These are phyloP conservation scores for Amanita brunnescens DNA, from an alignment of 768 basidiomycete genomes.

Conservation along the genomic window DNA sequence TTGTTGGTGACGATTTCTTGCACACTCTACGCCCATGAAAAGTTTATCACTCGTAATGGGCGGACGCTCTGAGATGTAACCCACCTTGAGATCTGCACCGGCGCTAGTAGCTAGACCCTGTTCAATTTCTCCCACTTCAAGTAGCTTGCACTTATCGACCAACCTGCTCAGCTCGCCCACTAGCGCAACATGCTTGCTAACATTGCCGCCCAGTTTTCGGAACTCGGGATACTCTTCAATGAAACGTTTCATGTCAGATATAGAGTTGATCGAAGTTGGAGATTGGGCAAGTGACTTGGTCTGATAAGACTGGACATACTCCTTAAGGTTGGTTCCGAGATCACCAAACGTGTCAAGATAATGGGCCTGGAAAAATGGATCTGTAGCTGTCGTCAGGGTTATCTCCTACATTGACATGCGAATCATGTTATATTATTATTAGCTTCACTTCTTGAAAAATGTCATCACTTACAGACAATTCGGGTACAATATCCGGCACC, in stretches of 20 bases:
- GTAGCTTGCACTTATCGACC: slow-evolving; percentile 75
- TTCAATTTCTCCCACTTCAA: slow-evolving; percentile 91
- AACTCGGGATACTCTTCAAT: slow-evolving; percentile 99
- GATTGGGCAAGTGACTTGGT: slow-evolving; percentile 69
- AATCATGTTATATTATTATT: no score
- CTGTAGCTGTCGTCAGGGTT: slow-evolving; percentile 82
- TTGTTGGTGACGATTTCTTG: slow-evolving; percentile 68
- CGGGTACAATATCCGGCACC: slow-evolving; percentile 81
- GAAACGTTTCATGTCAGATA: slow-evolving; percentile 93
- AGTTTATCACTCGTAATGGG: neutral
- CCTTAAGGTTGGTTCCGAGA: slow-evolving; percentile 82
- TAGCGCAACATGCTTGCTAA: slow-evolving; percentile 95
- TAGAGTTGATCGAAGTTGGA: slow-evolving; percentile 82
- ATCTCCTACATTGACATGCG: slow-evolving; percentile 57
- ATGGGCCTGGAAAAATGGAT: slow-evolving; percentile 89
- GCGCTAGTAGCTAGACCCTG: slow-evolving; percentile 92
- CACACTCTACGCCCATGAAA: slow-evolving; percentile 49
- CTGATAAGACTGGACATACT: slow-evolving; percentile 92
- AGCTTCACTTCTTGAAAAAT: neutral
- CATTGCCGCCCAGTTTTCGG: slow-evolving; percentile 91
- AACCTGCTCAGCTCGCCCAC: slow-evolving; percentile 93
- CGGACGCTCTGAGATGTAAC: neutral
- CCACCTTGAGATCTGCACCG: slow-evolving; percentile 75
- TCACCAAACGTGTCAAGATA: slow-evolving; percentile 94
- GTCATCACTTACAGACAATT: slow-evolving; percentile 57